Conservation (phyloP, 2,329 filamentous ascomycete species). For the Eutypella sp. region DNA sequence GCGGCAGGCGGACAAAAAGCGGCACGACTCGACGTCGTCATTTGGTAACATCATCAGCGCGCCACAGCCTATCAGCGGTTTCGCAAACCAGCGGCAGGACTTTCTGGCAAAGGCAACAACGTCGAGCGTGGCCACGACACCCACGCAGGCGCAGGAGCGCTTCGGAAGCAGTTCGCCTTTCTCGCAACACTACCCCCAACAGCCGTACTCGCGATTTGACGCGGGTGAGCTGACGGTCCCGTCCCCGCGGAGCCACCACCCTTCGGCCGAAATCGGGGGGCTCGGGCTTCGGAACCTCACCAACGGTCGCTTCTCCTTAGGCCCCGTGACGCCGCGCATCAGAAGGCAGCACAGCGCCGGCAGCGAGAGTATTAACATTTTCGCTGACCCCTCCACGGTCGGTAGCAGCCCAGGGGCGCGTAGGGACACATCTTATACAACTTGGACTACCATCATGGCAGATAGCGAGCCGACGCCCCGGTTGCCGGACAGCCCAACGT, state of each 20-base stretch:
- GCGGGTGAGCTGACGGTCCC: slow-evolving; percentile 16
- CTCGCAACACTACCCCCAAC: slow-evolving; percentile 18
- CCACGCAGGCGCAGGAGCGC: slow-evolving; percentile 5
- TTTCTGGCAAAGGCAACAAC: slow-evolving; percentile 23
- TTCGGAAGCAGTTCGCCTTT: slow-evolving; percentile 1
- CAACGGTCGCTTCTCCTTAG: slow-evolving; percentile 6
- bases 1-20: slow-evolving; percentile 3
- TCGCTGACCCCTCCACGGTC: slow-evolving; percentile 21
- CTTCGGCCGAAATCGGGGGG: slow-evolving; percentile 22
- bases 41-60: slow-evolving; percentile 26
- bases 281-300: slow-evolving; percentile 23
- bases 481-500: slow-evolving; percentile 5
- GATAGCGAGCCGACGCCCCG: slow-evolving; percentile 11
- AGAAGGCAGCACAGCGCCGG: slow-evolving; percentile 12
- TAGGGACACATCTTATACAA: slow-evolving; percentile 14
- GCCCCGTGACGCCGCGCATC: slow-evolving; percentile 2
- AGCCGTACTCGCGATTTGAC: slow-evolving; percentile 15
- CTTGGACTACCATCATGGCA: slow-evolving; percentile 22
- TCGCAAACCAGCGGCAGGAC: slow-evolving; percentile 19
- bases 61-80: slow-evolving; percentile 23
- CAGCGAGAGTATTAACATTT: slow-evolving; percentile 24
- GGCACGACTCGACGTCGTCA: slow-evolving; percentile 15
- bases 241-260: slow-evolving; percentile 21
- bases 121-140: slow-evolving; percentile 14
- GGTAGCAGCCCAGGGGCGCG: not conserved